Evolutionary conservation across 2,329 filamentous ascomycete genomes (phyloP), one percentile per base, ranked within the genome.

Genomic region (Cladosporium velox): DNA sequence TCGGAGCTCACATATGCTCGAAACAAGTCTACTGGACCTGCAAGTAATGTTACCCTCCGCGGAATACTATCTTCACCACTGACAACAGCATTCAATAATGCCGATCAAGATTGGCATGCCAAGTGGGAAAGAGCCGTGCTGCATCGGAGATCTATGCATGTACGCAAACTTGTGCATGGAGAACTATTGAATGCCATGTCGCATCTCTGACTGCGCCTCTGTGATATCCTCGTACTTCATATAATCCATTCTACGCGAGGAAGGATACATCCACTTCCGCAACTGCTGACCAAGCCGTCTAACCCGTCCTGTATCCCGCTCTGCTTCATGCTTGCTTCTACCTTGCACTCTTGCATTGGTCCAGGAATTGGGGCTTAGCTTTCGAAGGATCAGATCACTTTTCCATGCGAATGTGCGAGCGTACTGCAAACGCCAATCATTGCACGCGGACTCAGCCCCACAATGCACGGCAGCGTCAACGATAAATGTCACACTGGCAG

Each of bases 351-450:
- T 44, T 21, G 7, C 38, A 18, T 30, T 54, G 51, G 51, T 12
- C 6, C 28, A 5, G 28, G 52, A 21, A 55, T 34, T 55, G 52
- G 32, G 52, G 52, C 52, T 55, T 55, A 55, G 52, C 52, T 55
- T 55, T 55, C 32, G 55, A 58, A 58, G 55, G 55, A 58, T 58
- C 55, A 58, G 34, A 38, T 41, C n/a, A 41, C 34, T 58, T 58
- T 41, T 58, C 28, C 55, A 58, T 34, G 52, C 18, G 52, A 58
- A 34, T n/a, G 3, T 21, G 52, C 32, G 52, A 58, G 55, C 34
- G 3, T 21, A 30, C 32, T 32, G 32, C 32, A 21, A 34, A 26
- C 30, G n/a, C 32, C 55, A 57, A 41, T 58, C 30, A 34, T n/a
- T 28, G 34, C 55, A 41, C 30, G 30, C 7, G 14, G 30, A 34